Evolutionary conservation across 768 basidiomycete species (phyloP).

Genomic region (Imleria badia): DNA sequence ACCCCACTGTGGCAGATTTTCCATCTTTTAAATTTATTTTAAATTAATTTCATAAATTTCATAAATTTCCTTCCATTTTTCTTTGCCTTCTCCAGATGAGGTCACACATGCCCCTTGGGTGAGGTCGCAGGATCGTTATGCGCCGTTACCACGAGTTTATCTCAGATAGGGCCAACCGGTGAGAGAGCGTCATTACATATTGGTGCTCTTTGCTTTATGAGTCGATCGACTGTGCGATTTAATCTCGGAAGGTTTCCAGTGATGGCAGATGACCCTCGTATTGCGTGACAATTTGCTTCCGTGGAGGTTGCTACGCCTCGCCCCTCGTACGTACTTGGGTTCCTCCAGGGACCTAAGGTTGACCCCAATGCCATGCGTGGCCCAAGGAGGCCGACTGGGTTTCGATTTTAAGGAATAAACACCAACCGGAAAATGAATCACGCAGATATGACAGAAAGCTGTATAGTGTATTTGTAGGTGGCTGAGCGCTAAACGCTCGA

Average conservation of each 20-base stretch:
- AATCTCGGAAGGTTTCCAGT: conserved; percentile 19
- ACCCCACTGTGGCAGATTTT: conserved; percentile 10
- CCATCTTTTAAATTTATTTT: conserved; percentile 1
- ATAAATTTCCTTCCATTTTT: neutral
- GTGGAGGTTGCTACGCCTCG: conserved; percentile 3
- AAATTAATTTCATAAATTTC: too few species aligned
- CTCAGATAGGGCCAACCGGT: conserved; percentile 21
- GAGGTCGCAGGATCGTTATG: conserved; percentile 27
- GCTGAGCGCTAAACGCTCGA: conserved; percentile 4
- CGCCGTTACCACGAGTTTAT: conserved; percentile 30
- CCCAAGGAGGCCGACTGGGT: conserved; percentile 1
- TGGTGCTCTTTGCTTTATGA: conserved; percentile 1
- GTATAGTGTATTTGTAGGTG: conserved; percentile 1
- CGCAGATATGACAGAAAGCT: conserved; percentile 10
- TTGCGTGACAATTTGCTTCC: conserved; percentile 10
- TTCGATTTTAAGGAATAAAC: neutral
- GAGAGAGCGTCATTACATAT: conserved; percentile 13
- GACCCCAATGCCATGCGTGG: neutral
- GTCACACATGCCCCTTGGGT: conserved; percentile 25
- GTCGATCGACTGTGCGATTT: conserved; percentile 29
- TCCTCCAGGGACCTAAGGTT: conserved; percentile 6
- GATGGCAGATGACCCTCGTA: conserved; percentile 7
- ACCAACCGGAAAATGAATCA: conserved; percentile 12
- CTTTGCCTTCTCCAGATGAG: conserved; percentile 10
- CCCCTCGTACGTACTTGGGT: conserved; percentile 11